Evolutionary conservation across 768 basidiomycete genomes (phyloP), one percentile per base, ranked within the genome.

Genomic region (Boletellus emodensis): DNA sequence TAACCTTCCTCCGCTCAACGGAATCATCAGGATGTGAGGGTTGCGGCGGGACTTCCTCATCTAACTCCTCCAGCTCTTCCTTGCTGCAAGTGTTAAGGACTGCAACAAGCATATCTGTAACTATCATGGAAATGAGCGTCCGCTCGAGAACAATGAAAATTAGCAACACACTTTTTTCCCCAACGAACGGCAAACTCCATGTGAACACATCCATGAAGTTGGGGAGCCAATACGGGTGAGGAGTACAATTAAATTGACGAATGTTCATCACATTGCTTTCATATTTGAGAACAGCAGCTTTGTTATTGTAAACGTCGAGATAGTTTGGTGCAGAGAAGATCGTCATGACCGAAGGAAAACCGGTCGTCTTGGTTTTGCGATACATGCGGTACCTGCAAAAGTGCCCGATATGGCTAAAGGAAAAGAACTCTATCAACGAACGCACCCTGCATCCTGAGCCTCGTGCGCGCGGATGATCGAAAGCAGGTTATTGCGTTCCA

Each of bases 161-260:
- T 8, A 0, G 13, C 2, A 34, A 35, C 46, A 43, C 82, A 92
- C 95, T 98, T 73, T 99, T 98, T 70, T 94, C 90, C 55, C 94
- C 96, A 7, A 99, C 96, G 63, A 98, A 98, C 1, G 96, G 96
- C 52, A 99, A 70, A 75, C 87, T 90, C 96, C 96, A 99, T 0
- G 96, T 97, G 66, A 99, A 99, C 20, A 94, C 94, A 61, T 98
- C 95, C 94, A 98, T 97, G 63, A 99, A 99, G 70, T 99, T 99
- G 4, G 96, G 96, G 47, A 99, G 74, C 95, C 95, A 98, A 67
- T 97, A 98, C 8, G 87, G 87, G 61, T 96, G 94, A 12, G 94
- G 94, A 2, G 87, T 90, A 68, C 90, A 93, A 71, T 97, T 96
- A 75, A 96, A 98, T 65, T 98, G 95, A 40, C 94, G 83, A 61